A percentile compares a stretch with the other conserved stretches of the same genome.
Conservation (phyloP, 768 basidiomycete genomes). For the Lactarius tabidus region DNA sequence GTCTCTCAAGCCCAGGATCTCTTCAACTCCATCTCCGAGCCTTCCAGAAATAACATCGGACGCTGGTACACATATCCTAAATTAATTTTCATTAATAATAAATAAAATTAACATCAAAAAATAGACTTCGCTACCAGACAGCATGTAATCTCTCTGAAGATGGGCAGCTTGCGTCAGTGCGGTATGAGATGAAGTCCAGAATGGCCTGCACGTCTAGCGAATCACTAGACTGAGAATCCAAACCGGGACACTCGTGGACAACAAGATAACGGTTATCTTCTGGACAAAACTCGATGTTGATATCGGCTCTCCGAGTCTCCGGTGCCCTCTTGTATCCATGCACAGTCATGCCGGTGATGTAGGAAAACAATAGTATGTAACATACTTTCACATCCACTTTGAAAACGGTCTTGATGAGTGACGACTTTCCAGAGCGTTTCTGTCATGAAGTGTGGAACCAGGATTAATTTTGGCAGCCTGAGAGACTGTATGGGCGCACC, state of each 20-base stretch:
- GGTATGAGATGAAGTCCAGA: background rate
- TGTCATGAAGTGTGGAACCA: background rate
- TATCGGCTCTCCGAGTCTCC: no score
- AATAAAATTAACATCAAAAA: background rate
- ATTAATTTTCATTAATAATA: background rate
- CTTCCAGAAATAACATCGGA: background rate
- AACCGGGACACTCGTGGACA: constrained; percentile 6
- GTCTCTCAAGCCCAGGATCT: background rate
- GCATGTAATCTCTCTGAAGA: constrained; percentile 10
- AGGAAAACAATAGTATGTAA: no score
- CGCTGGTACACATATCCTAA: background rate
- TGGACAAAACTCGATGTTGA: background rate
- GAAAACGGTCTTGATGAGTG: constrained; percentile 4
- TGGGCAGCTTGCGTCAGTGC: background rate
- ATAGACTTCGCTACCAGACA: background rate
- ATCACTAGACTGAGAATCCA: background rate
- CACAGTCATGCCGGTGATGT: background rate
- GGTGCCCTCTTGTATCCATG: background rate
- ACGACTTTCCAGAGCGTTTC: constrained; percentile 15
- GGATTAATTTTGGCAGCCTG: background rate
- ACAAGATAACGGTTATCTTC: constrained; percentile 1
- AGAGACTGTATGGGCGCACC: background rate
- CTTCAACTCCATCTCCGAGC: background rate
- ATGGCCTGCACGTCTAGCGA: background rate
- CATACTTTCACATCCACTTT: constrained; percentile 7